phyloP scores from a whole-genome alignment of 805 yeast species.

The Wickerhamiella occidentalis region DNA sequence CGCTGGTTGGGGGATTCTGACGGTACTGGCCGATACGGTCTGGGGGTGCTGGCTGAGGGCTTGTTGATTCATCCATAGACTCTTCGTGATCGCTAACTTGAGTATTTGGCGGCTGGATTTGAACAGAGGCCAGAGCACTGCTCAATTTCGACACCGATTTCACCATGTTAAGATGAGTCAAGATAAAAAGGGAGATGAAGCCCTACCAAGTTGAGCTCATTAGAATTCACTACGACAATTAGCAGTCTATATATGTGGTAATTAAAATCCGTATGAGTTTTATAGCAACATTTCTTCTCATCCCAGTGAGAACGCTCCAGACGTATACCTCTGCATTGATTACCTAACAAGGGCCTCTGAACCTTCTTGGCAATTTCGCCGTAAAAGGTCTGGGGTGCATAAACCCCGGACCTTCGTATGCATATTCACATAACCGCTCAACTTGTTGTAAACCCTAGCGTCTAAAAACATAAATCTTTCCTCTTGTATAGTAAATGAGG shows the following conservation, averaged over 20 bases:
- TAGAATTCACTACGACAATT: background rate
- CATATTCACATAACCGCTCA: background rate
- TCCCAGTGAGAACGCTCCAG: too few relatives aligned
- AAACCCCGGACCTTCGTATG: background rate
- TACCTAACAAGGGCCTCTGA: background rate
- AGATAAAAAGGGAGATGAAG: background rate
- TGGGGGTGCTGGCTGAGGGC: conserved; percentile 8
- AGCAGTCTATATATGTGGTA: background rate
- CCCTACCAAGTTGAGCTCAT: background rate
- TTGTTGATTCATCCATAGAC: background rate
- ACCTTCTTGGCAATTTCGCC: background rate
- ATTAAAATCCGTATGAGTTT: too few relatives aligned
- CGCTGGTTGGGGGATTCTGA: conserved; percentile 63
- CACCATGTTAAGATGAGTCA: conserved; percentile 1
- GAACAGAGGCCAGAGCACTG: conserved; percentile 25
- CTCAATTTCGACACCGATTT: conserved; percentile 23
- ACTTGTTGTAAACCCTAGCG: background rate
- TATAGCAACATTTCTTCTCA: too few relatives aligned
- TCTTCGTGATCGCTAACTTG: background rate
- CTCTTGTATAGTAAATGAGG: background rate
- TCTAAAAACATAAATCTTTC: background rate
- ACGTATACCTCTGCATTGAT: background rate
- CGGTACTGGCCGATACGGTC: conserved; percentile 56
- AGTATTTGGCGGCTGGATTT: conserved; percentile 14
- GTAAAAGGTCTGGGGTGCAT: conserved; percentile 1